Conservation (phyloP, 2,329 filamentous ascomycete genomes). For the Didymella exigua region DNA sequence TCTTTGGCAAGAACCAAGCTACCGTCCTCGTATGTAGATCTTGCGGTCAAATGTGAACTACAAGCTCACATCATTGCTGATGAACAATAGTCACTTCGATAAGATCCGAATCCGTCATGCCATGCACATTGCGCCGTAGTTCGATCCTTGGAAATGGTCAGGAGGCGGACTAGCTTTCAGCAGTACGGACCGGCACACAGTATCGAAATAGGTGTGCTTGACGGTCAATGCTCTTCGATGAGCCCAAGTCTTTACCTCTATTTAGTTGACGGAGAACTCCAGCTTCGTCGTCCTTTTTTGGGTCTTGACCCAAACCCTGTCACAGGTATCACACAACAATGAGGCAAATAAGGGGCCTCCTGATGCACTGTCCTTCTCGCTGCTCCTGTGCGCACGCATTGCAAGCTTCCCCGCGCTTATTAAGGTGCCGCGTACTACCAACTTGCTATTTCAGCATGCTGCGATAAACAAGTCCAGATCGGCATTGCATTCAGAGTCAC, state of each 20-base stretch:
- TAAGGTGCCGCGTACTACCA: neutral
- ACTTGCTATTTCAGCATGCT: neutral
- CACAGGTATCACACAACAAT: too few species aligned
- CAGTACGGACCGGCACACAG: neutral
- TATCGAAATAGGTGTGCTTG: neutral
- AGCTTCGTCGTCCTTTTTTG: neutral
- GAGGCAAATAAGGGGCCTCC: neutral
- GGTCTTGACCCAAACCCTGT: neutral
- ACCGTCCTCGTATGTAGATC: neutral
- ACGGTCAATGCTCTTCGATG: neutral
- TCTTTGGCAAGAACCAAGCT: neutral
- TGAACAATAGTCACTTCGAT: neutral
- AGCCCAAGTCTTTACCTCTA: neutral
- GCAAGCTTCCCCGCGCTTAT: conserved; percentile 6
- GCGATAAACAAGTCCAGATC: neutral
- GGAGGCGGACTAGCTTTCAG: conserved; percentile 1
- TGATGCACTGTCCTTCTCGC: conserved; percentile 5
- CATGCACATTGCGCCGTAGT: neutral
- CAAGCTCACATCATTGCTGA: neutral
- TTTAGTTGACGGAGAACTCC: neutral
- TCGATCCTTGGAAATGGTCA: neutral
- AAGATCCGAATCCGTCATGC: neutral
- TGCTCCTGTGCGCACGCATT: neutral
- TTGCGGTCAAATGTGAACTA: neutral
- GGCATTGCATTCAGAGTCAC: neutral